Evolutionary conservation across 257 asterid genomes (phyloP), one percentile per base, ranked within the genome.

Genomic region (Echites panduratus): DNA sequence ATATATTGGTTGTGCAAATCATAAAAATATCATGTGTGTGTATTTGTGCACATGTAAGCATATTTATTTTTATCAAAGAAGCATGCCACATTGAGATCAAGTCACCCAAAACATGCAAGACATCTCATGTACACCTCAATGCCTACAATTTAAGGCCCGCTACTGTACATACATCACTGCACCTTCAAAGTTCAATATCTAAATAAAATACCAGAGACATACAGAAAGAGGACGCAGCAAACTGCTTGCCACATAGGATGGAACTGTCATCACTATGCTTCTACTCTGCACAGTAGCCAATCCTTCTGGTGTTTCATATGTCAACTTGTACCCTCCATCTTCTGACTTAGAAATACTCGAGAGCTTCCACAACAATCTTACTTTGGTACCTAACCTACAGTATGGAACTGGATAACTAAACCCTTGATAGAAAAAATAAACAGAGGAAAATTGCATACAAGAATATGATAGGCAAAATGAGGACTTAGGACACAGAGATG

Each of bases 351-450:
- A 64, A 83, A 94, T 88, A 72, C 76, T 74, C 3, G 83, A 79
- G 70, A 94, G 97, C 85, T 80, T 89, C 99, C 99, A 91, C 14
- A 93, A 94, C 78, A 91, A 72, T 85, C 88, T 94, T 77, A 94
- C 87, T 85, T 85, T 91, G 85, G 80, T 78, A 69, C 96, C 97
- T 79, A 94, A 84, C 84, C 99, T 94, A 78, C 43, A 38, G 75
- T 26, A 82, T 48, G 80, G 54, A n/a, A 35, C 48, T 48, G 54
- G 35, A 56, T 38, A 61, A 57, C 48, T 76, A 45, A 47, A 19
- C 47, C 26, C 68, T 17, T 16, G 2, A 17, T 53, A 53, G 27
- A 68, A 50, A 69, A n/a, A 32, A n/a, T 14, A 53, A 68, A 73
- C 57, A n/a, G 0, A 45, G 5, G n/a, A 53, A 56, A 4, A 40